phyloP scores from a whole-genome alignment of 1,284 basidiomycete genomes.

The Xerocomus minutiporus region DNA sequence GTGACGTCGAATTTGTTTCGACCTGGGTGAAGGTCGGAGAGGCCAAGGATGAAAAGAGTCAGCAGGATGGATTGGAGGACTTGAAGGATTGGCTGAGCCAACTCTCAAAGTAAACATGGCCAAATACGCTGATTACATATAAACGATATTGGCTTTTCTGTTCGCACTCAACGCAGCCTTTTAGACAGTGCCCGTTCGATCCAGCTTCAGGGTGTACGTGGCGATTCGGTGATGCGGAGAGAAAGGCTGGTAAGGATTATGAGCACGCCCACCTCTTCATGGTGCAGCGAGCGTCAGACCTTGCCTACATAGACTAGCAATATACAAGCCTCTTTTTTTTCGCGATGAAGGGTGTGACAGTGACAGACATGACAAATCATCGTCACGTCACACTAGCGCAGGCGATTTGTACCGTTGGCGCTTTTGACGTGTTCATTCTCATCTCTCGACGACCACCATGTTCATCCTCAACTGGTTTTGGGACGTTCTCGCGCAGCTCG shows the following conservation, averaged over 20 bases:
- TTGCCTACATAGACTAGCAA: conserved; percentile 47
- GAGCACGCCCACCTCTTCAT: conserved; percentile 53
- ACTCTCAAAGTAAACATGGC: conserved; percentile 35
- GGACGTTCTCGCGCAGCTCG: conserved; percentile 88
- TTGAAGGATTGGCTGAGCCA: conserved; percentile 52
- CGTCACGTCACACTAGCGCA: conserved; percentile 20
- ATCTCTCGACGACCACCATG: conserved; percentile 46
- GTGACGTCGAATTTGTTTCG: conserved; percentile 61
- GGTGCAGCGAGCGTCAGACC: conserved; percentile 72
- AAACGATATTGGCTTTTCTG: conserved; percentile 1
- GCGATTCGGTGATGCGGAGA: conserved; percentile 76
- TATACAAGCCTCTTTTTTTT: background rate
- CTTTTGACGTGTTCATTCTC: conserved; percentile 22
- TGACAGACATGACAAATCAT: conserved; percentile 13
- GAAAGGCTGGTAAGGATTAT: conserved; percentile 49
- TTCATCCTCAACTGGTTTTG: conserved; percentile 93
- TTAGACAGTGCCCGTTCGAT: conserved; percentile 72
- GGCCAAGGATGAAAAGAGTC: conserved; percentile 22
- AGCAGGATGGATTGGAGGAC: conserved; percentile 39
- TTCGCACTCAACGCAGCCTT: conserved; percentile 49
- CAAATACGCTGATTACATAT: conserved; percentile 25
- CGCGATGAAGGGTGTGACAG: conserved; percentile 7
- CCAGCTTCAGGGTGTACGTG: conserved; percentile 45
- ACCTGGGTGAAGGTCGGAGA: conserved; percentile 48
- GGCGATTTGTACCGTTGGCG: background rate